These are phyloP conservation scores for Musa acuminata DNA, from an alignment of 176 grass and related monocot genomes.

Conservation along the genomic window DNA sequence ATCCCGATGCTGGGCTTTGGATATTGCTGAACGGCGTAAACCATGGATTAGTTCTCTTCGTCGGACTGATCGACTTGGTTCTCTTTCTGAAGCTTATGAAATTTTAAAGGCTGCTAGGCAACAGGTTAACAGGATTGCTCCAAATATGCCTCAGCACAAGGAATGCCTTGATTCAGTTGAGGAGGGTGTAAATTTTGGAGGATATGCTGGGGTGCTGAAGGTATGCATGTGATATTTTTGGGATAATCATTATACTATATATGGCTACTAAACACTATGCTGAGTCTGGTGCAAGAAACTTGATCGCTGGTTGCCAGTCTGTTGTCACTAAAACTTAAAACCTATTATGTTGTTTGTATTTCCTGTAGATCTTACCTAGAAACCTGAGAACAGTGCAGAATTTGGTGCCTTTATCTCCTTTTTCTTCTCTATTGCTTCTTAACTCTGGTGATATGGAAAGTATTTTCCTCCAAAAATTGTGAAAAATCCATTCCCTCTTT, in stretches of 20 bases:
- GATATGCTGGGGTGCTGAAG: conserved; percentile 81
- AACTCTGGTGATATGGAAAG: too few relatives aligned
- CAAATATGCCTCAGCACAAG: conserved; percentile 78
- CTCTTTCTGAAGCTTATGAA: conserved; percentile 71
- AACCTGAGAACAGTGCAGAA: background rate
- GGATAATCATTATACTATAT: background rate
- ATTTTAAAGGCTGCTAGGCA: conserved; percentile 54
- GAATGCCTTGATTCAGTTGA: conserved; percentile 71
- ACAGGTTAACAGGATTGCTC: conserved; percentile 48
- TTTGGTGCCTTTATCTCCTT: too few relatives aligned
- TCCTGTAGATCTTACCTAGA: background rate
- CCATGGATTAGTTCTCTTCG: conserved; percentile 76
- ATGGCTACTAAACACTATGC: background rate
- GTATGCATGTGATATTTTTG: conserved; percentile 19
- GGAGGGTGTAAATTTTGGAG: conserved; percentile 67
- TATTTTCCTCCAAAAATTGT: too few relatives aligned
- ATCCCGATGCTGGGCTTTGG: conserved; percentile 66
- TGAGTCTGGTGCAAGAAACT: background rate
- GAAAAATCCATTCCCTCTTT: too few relatives aligned
- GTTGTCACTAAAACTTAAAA: background rate
- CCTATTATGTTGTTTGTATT: background rate
- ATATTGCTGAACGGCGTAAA: conserved; percentile 62
- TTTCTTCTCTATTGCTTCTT: too few relatives aligned
- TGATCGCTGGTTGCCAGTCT: background rate
- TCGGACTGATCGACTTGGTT: conserved; percentile 64